phyloP scores from a whole-genome alignment of 2,329 filamentous ascomycete species.

The Cryphonectria naterciae region DNA sequence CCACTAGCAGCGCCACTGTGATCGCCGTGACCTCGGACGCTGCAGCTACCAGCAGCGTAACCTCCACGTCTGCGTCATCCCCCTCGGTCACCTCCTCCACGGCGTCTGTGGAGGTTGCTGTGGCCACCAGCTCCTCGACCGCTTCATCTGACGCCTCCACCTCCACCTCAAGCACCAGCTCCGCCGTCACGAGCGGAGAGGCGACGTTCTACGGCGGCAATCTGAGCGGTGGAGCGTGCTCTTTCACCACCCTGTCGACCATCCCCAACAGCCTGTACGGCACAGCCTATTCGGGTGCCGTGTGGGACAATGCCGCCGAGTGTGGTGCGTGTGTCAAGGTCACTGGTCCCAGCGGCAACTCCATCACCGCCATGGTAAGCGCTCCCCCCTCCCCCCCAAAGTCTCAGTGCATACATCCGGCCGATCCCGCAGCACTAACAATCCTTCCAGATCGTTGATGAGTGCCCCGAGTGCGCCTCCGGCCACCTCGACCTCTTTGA shows the following conservation, averaged over 20 bases:
- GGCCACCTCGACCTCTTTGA: conserved; percentile 51
- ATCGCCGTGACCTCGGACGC: background rate
- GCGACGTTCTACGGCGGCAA: conserved; percentile 61
- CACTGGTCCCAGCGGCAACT: conserved; percentile 58
- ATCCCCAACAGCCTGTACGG: conserved; percentile 63
- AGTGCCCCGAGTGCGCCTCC: conserved; percentile 47
- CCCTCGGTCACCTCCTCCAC: conserved; percentile 4
- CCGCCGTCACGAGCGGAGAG: conserved; percentile 39
- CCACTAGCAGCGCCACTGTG: background rate
- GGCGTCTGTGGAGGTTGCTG: background rate
- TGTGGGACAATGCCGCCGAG: conserved; percentile 58
- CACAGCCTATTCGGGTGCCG: conserved; percentile 62
- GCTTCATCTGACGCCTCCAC: background rate
- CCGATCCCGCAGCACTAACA: conserved; percentile 15
- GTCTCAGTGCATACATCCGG: conserved; percentile 5
- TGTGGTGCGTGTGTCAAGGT: conserved; percentile 68
- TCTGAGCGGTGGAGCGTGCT: conserved; percentile 63
- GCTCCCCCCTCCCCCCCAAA: background rate
- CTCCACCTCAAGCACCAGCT: background rate
- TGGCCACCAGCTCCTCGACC: background rate
- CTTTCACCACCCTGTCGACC: conserved; percentile 62
- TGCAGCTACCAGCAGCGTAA: background rate
- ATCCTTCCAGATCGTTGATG: conserved; percentile 45
- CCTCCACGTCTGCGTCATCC: conserved; percentile 3
- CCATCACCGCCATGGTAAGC: conserved; percentile 66